These are phyloP conservation scores for Inonotus hispidus DNA, from an alignment of 1,284 basidiomycete species.

Conservation along the genomic window DNA sequence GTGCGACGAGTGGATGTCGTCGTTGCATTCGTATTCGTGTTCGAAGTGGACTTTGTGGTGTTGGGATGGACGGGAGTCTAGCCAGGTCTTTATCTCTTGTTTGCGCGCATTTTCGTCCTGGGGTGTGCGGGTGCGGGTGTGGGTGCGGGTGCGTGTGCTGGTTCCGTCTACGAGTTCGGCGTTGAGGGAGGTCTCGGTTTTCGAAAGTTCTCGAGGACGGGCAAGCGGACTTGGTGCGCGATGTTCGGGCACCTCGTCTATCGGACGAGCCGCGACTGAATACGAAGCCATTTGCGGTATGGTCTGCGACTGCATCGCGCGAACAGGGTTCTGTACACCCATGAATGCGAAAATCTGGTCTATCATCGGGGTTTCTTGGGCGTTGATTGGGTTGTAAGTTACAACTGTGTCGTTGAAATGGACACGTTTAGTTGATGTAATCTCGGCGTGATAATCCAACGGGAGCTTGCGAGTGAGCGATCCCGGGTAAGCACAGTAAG, in stretches of 20 bases:
- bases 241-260: neutral
- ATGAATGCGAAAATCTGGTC: neutral
- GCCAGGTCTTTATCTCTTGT: too few relatives aligned
- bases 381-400: neutral
- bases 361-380: neutral
- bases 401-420: neutral
- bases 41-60: too few relatives aligned
- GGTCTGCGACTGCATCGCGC: neutral
- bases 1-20: neutral
- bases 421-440: neutral
- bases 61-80: too few relatives aligned
- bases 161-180: too few relatives aligned
- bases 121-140: too few relatives aligned
- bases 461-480: neutral
- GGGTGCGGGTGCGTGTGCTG: too few relatives aligned
- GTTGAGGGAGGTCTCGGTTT: too few relatives aligned
- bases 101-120: too few relatives aligned
- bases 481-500: neutral
- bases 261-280: neutral
- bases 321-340: too few relatives aligned
- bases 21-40: neutral
- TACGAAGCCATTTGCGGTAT: neutral
- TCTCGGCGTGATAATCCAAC: neutral
- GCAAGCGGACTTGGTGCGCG: neutral
- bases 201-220: neutral